phyloP scores from a whole-genome alignment of 495 filamentous ascomycete species.

The Ramalina intermedia region DNA sequence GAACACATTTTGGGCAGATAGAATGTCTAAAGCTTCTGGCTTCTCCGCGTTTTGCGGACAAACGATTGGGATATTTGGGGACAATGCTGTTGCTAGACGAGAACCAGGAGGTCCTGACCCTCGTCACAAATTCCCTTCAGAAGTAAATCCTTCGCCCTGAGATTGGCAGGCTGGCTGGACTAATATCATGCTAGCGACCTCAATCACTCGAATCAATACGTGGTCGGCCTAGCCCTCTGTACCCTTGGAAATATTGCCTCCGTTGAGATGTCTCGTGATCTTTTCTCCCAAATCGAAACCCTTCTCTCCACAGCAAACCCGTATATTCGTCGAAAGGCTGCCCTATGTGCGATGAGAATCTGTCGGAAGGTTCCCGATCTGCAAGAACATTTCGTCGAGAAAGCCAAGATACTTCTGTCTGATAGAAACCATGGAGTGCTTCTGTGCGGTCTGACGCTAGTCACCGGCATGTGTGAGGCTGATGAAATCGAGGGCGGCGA shows the following conservation, averaged over 20 bases:
- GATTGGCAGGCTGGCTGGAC: neutral
- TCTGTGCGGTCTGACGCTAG: constrained; percentile 80
- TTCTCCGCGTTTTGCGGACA: constrained; percentile 95
- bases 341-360: constrained; percentile 98
- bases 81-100: constrained; percentile 94
- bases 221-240: constrained; percentile 89
- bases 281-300: constrained; percentile 87
- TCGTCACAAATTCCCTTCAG: constrained; percentile 94
- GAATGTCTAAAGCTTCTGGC: constrained; percentile 96
- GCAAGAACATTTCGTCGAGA: constrained; percentile 93
- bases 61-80: constrained; percentile 87
- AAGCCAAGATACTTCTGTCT: constrained; percentile 72
- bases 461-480: constrained; percentile 83
- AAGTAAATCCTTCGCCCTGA: constrained; percentile 44
- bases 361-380: constrained; percentile 95
- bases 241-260: constrained; percentile 95
- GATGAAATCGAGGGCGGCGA: constrained; percentile 82
- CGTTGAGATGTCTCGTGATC: constrained; percentile 94
- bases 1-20: constrained; percentile 98
- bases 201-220: constrained; percentile 94
- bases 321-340: constrained; percentile 92
- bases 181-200: constrained; percentile 50
- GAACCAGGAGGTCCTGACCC: constrained; percentile 92
- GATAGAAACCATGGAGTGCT: constrained; percentile 92
- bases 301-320: constrained; percentile 86